Conservation (phyloP, 179 eudicot genomes). For the Sideroxylon spinosum region DNA sequence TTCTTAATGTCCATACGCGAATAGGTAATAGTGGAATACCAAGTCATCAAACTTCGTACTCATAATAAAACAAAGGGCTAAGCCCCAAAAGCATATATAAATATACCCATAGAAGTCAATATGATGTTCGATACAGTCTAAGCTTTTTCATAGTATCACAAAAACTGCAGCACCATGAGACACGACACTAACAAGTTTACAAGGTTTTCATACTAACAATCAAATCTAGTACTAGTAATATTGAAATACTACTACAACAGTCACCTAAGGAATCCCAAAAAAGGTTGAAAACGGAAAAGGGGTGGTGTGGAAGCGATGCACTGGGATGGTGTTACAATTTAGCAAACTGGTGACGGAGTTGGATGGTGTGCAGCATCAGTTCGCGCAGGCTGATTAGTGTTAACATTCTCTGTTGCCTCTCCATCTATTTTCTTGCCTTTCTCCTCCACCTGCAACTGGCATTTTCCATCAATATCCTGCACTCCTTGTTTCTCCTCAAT, state of each 20-base stretch:
- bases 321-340: neutral
- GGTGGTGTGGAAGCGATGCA: neutral
- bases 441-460: constrained; percentile 12
- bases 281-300: neutral
- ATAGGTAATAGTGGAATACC: too few species aligned
- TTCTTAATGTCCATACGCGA: too few species aligned
- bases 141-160: neutral
- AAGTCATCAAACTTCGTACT: too few species aligned
- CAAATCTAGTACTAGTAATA: constrained; percentile 3
- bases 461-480: neutral
- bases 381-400: constrained; percentile 18
- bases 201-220: neutral
- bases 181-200: neutral
- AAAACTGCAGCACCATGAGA: neutral
- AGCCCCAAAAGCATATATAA: too few species aligned
- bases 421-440: constrained; percentile 13
- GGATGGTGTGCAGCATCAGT: constrained; percentile 18
- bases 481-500: neutral
- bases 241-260: constrained; percentile 10
- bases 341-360: constrained; percentile 23
- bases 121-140: too few species aligned
- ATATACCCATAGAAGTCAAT: too few species aligned
- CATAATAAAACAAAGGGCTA: too few species aligned
- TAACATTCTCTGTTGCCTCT: constrained; percentile 16
- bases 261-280: neutral